These are phyloP conservation scores for Candida dubliniensis DNA, from an alignment of 1,139 yeast species.

Conservation along the genomic window DNA sequence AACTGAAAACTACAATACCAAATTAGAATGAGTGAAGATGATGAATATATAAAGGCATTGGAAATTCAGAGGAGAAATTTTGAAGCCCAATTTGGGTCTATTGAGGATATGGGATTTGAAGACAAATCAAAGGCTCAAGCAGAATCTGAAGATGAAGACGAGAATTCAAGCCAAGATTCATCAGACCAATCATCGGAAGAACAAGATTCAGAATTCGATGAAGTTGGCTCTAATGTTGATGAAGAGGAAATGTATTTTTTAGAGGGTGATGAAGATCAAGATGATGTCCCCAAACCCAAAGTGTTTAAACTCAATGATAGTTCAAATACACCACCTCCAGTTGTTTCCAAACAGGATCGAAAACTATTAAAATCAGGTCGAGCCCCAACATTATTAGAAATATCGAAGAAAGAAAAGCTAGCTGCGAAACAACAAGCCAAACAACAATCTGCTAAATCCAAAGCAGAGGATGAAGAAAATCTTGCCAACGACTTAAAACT, in stretches of 20 bases:
- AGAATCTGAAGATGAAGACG: conserved; percentile 12
- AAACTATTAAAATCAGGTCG: conserved; percentile 40
- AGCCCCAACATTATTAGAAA: conserved; percentile 41
- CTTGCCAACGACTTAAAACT: conserved; percentile 79
- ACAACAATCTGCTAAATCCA: conserved; percentile 13
- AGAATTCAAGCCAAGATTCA: background rate
- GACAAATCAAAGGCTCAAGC: conserved; percentile 45
- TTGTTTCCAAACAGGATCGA: conserved; percentile 30
- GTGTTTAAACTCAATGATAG: conserved; percentile 35
- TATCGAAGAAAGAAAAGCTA: conserved; percentile 26
- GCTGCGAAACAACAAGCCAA: conserved; percentile 16
- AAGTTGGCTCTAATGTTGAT: conserved; percentile 5
- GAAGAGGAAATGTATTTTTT: conserved; percentile 18
- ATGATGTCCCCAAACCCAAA: conserved; percentile 24
- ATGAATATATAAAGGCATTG: conserved; percentile 46
- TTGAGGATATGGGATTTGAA: conserved; percentile 59
- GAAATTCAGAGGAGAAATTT: conserved; percentile 61
- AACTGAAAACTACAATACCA: background rate
- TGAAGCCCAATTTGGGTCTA: conserved; percentile 67
- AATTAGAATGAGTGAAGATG: conserved; percentile 29
- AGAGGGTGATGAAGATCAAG: conserved; percentile 23
- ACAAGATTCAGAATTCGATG: conserved; percentile 6
- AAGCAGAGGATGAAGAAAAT: conserved; percentile 48
- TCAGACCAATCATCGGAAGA: conserved; percentile 15
- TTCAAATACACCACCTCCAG: conserved; percentile 12